Conservation (phyloP, 306 rosid genomes). For the Elaeagnus macrophylla region DNA sequence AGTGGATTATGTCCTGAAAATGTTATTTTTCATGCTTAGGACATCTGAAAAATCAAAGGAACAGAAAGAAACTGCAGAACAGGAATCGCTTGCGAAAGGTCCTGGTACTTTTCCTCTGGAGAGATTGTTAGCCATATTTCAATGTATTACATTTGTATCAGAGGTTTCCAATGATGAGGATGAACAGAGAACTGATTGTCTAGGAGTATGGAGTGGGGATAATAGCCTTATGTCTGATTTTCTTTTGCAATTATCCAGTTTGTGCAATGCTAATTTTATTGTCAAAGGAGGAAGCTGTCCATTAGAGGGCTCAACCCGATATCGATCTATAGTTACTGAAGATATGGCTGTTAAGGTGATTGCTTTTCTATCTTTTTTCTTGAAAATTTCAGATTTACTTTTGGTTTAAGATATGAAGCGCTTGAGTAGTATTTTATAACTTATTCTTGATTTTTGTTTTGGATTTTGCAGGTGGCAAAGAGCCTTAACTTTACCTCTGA, state of each 20-base stretch:
- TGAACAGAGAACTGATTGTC: slow-evolving; percentile 30
- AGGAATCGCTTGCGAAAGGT: slow-evolving; percentile 75
- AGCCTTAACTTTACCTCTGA: slow-evolving; percentile 82
- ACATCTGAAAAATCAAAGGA: slow-evolving; percentile 50
- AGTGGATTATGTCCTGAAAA: slow-evolving; percentile 10
- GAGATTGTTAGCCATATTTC: slow-evolving; percentile 90
- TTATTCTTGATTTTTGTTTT: background rate
- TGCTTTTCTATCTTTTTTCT: background rate
- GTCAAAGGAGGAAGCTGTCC: slow-evolving; percentile 83
- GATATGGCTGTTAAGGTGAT: slow-evolving; percentile 68
- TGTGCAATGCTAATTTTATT: slow-evolving; percentile 81
- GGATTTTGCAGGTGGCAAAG: slow-evolving; percentile 71
- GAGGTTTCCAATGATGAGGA: slow-evolving; percentile 54
- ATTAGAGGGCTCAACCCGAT: slow-evolving; percentile 71
- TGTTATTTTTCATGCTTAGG: slow-evolving; percentile 33
- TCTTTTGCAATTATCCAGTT: slow-evolving; percentile 74
- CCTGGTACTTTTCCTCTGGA: slow-evolving; percentile 95
- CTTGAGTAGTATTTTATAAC: background rate
- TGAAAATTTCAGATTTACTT: background rate
- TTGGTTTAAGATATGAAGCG: background rate
- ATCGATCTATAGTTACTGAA: slow-evolving; percentile 69
- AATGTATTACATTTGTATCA: slow-evolving; percentile 62
- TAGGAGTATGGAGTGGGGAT: slow-evolving; percentile 35
- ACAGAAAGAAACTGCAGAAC: slow-evolving; percentile 68
- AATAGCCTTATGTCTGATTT: slow-evolving; percentile 68